These are phyloP conservation scores for Fraxinus americana DNA, from an alignment of 257 asterid species.

Conservation along the genomic window DNA sequence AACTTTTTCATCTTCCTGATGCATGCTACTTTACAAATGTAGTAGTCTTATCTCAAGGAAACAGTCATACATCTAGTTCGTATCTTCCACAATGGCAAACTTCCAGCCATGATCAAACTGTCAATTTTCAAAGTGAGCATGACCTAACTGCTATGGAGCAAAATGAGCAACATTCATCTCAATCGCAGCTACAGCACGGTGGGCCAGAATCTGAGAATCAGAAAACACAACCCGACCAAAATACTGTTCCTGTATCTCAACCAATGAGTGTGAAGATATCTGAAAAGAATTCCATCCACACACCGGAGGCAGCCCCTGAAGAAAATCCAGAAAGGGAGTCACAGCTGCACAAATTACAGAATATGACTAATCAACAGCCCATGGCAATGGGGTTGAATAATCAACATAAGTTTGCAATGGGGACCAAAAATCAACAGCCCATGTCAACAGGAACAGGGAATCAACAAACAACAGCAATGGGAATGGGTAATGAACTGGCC, in stretches of 20 bases:
- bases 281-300: slow-evolving; percentile 43
- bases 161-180: slow-evolving; percentile 49
- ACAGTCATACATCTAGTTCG: slow-evolving; percentile 45
- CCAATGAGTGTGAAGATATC: slow-evolving; percentile 41
- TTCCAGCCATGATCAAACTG: slow-evolving; percentile 51
- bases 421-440: slow-evolving; percentile 48
- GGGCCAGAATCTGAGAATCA: slow-evolving; percentile 49
- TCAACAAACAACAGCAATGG: slow-evolving; percentile 35
- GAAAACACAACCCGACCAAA: slow-evolving; percentile 45
- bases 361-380: slow-evolving; percentile 44
- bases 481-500: slow-evolving; percentile 34
- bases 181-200: slow-evolving; percentile 41
- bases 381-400: slow-evolving; percentile 40
- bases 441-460: slow-evolving; percentile 40
- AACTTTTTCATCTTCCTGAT: slow-evolving; percentile 17
- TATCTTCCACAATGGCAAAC: slow-evolving; percentile 65
- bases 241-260: slow-evolving; percentile 43
- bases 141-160: slow-evolving; percentile 41
- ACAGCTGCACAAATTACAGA: slow-evolving; percentile 48
- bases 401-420: slow-evolving; percentile 43
- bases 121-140: slow-evolving; percentile 47
- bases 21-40: slow-evolving; percentile 26
- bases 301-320: slow-evolving; percentile 36
- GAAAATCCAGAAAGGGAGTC: slow-evolving; percentile 51
- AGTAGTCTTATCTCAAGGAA: slow-evolving; percentile 53